phyloP scores from a whole-genome alignment of 2,329 filamentous ascomycete species.

The Atkinsonella texensis region DNA sequence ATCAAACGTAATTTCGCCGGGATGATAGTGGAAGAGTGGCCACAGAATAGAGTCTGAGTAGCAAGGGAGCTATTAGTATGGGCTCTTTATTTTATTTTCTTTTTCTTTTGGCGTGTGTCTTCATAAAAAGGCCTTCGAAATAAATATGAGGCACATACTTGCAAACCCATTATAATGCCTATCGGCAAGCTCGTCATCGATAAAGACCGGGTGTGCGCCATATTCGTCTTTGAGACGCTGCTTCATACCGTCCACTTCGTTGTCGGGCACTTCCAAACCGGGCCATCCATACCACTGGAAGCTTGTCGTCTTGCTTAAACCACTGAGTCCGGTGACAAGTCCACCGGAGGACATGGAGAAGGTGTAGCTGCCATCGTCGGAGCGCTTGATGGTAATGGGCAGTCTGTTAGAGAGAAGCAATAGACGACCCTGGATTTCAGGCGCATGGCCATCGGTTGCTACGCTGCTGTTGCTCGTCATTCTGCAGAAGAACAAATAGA shows the following conservation, averaged over 20 bases:
- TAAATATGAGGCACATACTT: constrained; percentile 44
- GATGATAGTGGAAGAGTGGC: constrained; percentile 98
- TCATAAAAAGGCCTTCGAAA: not conserved
- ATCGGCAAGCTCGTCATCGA: constrained; percentile 87
- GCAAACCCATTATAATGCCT: constrained; percentile 97
- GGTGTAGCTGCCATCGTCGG: constrained; percentile 80
- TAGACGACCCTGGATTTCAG: constrained; percentile 38
- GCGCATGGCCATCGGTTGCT: constrained; percentile 20
- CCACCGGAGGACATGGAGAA: constrained; percentile 97
- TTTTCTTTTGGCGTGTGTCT: not conserved
- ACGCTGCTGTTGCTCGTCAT: constrained; percentile 5
- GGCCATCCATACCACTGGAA: constrained; percentile 99
- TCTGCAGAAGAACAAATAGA: not conserved
- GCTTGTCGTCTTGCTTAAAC: constrained; percentile 79
- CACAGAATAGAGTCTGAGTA: constrained; percentile 81
- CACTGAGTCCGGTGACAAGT: constrained; percentile 84
- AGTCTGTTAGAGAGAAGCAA: constrained; percentile 89
- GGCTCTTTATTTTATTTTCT: no score
- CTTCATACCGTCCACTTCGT: constrained; percentile 63
- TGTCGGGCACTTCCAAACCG: constrained; percentile 78
- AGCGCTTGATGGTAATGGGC: constrained; percentile 91
- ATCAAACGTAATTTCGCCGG: constrained; percentile 95
- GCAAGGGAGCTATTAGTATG: not conserved
- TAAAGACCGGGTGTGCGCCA: constrained; percentile 81
- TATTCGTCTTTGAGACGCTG: constrained; percentile 76